phyloP scores from a whole-genome alignment of 352 stramenopile species.

The Phytophthora lateralis region DNA sequence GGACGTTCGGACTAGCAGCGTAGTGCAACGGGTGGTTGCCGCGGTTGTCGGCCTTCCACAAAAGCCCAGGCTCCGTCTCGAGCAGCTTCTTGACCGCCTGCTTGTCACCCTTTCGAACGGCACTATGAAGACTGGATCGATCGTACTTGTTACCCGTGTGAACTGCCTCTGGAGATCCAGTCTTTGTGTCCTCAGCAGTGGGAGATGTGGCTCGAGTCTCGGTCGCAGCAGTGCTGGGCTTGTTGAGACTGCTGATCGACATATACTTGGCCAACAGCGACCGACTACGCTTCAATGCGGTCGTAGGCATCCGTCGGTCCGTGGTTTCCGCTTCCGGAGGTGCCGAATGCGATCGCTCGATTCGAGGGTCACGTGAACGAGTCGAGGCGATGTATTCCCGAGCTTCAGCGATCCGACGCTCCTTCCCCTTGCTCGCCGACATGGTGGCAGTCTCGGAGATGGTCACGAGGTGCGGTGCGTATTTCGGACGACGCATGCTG shows the following conservation, averaged over 20 bases:
- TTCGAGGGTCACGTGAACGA: conserved; percentile 10
- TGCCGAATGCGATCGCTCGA: conserved; percentile 34
- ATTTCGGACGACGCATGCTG: conserved; percentile 55
- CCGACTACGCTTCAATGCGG: conserved; percentile 11
- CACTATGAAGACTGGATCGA: conserved; percentile 52
- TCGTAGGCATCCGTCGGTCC: conserved; percentile 11
- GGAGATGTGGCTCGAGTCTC: conserved; percentile 13
- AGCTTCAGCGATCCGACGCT: conserved; percentile 5
- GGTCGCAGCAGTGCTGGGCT: neutral
- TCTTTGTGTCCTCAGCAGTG: neutral
- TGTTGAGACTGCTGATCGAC: conserved; percentile 13
- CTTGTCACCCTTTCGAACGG: conserved; percentile 59
- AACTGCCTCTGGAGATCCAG: neutral
- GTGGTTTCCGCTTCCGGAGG: conserved; percentile 31
- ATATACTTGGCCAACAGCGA: conserved; percentile 31
- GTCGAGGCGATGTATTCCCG: neutral
- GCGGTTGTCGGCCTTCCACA: conserved; percentile 44
- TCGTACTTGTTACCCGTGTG: conserved; percentile 44
- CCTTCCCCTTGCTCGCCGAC: conserved; percentile 25
- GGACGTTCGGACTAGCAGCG: conserved; percentile 43
- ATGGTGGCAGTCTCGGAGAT: conserved; percentile 68
- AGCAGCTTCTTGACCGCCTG: conserved; percentile 37
- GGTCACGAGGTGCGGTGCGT: conserved; percentile 53
- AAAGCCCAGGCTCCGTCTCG: conserved; percentile 41
- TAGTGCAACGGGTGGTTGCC: conserved; percentile 73